Base-by-base conservation (phyloP, 2,329 filamentous ascomycete genomes). In the Ascochyta rabiei region DNA sequence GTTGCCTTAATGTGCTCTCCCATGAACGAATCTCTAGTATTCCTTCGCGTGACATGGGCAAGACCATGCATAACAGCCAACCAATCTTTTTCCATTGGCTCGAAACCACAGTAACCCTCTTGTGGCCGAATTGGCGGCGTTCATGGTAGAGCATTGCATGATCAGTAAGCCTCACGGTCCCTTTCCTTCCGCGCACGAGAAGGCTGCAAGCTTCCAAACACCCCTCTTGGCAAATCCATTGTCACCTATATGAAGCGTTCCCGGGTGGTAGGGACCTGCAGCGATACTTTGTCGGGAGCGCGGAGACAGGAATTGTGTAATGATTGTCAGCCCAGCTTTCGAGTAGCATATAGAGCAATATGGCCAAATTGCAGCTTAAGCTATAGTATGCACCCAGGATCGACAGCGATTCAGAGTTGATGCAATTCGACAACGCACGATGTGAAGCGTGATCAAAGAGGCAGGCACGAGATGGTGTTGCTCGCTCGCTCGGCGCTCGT, bases 401-500 rank as follows among this genome's bases (percentile, higher is more conserved):
- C 13, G 30, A 33, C 15, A 33, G 4, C 30, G 30, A 28, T 28
- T 28, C 9, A 10, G 10, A 12, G 26, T 28, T n/a, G 31, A 10
- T 38, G 18, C 18, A 18, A 8, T 13, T 38, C 35, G 9, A 21
- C 10, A 21, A 38, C 18, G 35, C 8, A 12, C 28, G 16, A 8
- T 39, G 31, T 16, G 24, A 7, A 26, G 21, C 26, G 19, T 28
- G n/a, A 12, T 9, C 15, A 28, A 46, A 33, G 15, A 46, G 35
- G 46, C 31, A 28, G 7, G 28, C n/a, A n/a, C n/a, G n/a, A n/a
- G n/a, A n/a, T n/a, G n/a, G n/a, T n/a, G n/a, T n/a, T n/a, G n/a
- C n/a, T n/a, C n/a, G n/a, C 37, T 34, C 21, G 33, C 50, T 56
- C 52, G 58, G 48, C 48, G 28, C 41, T 45, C 51, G 48, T 61